phyloP scores from a whole-genome alignment of 371 early-diverging fungal species.

The Apophysomyces elegans region DNA sequence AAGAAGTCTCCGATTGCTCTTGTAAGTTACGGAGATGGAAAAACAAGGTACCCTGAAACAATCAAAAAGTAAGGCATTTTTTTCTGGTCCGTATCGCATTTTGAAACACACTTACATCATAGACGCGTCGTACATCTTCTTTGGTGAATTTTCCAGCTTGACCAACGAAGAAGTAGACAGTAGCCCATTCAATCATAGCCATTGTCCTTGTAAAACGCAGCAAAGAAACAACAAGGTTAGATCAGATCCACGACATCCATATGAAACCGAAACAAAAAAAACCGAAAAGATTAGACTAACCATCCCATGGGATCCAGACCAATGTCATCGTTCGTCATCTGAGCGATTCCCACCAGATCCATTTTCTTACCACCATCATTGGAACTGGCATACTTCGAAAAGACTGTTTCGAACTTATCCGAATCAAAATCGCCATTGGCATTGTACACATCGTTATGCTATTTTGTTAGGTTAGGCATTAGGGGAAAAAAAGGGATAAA shows the following conservation, averaged over 20 bases:
- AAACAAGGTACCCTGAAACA: constrained; percentile 23
- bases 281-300: constrained; percentile 9
- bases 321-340: constrained; percentile 28
- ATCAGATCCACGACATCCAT: constrained; percentile 1
- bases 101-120: constrained; percentile 33
- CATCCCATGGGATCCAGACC: constrained; percentile 21
- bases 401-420: constrained; percentile 35
- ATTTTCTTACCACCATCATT: constrained; percentile 37
- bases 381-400: constrained; percentile 36
- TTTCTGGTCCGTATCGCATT: not conserved
- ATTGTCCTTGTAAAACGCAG: constrained; percentile 22
- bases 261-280: constrained; percentile 10
- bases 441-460: constrained; percentile 26
- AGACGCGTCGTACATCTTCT: constrained; percentile 37
- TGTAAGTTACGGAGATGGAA: constrained; percentile 16
- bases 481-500: not conserved
- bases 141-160: constrained; percentile 31
- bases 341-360: constrained; percentile 31
- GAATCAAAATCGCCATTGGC: constrained; percentile 33
- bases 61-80: not conserved
- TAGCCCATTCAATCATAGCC: constrained; percentile 29
- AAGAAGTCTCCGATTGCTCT: not conserved
- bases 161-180: constrained; percentile 43
- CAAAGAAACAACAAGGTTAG: not conserved
- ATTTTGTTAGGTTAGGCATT: not conserved